Evolutionary conservation across 805 yeast genomes (phyloP).

Genomic region (Zygosaccharomyces bailii): DNA sequence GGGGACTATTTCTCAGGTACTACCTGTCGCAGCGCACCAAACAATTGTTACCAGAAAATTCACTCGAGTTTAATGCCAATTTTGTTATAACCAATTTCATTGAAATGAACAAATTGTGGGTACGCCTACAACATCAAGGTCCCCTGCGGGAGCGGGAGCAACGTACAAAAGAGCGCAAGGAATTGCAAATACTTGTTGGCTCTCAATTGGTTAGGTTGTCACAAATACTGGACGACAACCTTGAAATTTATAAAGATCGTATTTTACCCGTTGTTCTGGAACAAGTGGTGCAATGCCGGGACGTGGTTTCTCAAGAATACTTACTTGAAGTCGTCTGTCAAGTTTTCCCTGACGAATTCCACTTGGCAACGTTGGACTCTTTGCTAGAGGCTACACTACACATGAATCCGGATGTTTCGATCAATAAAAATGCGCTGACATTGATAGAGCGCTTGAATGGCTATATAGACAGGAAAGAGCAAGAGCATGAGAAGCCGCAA

Average conservation of each 20-base stretch:
- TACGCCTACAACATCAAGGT: slow-evolving; percentile 92
- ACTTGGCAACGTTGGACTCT: slow-evolving; percentile 64
- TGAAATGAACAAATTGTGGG: slow-evolving; percentile 98
- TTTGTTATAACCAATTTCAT: slow-evolving; percentile 84
- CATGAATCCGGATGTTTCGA: slow-evolving; percentile 66
- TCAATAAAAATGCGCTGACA: slow-evolving; percentile 62
- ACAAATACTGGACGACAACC: slow-evolving; percentile 74
- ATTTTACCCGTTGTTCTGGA: slow-evolving; percentile 80
- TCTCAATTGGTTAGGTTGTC: slow-evolving; percentile 86
- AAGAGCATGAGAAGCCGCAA: slow-evolving; percentile 16
- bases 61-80: slow-evolving; percentile 44
- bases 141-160: slow-evolving; percentile 76
- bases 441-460: slow-evolving; percentile 62
- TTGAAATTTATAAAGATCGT: slow-evolving; percentile 41
- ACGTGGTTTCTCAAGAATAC: slow-evolving; percentile 88
- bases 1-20: slow-evolving; percentile 88
- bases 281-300: slow-evolving; percentile 89
- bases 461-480: slow-evolving; percentile 15
- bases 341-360: slow-evolving; percentile 92
- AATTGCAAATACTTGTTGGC: slow-evolving; percentile 87
- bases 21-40: slow-evolving; percentile 83
- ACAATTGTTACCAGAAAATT: slow-evolving; percentile 33
- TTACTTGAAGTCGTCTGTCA: slow-evolving; percentile 87
- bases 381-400: slow-evolving; percentile 63
- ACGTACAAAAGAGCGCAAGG: slow-evolving; percentile 76